Percentiles rank a stretch among this genome's conserved stretches.
Evolutionary conservation across 345 rosid genomes (phyloP).

Genomic region (Iberis pinnata): DNA sequence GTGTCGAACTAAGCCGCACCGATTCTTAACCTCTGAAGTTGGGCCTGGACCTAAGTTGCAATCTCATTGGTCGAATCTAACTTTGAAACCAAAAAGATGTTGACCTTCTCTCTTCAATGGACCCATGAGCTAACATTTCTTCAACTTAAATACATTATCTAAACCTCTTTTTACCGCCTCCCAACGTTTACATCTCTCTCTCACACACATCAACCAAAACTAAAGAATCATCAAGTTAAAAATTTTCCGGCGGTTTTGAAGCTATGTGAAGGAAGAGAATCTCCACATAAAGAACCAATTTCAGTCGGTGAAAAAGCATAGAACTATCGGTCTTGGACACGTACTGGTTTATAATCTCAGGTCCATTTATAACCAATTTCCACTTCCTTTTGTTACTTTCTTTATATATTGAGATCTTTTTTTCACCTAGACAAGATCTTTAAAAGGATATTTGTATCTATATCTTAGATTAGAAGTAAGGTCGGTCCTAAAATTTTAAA

Average conservation of each 20-base stretch:
- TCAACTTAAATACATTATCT: conserved; percentile 23
- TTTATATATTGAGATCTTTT: too few species aligned
- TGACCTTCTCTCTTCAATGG: conserved; percentile 14
- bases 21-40: conserved; percentile 22
- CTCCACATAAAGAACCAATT: too few species aligned
- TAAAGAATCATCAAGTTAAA: neutral
- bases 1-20: conserved; percentile 19
- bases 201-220: neutral
- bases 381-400: too few species aligned
- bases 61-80: conserved; percentile 20
- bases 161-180: conserved; percentile 21
- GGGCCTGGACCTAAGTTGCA: conserved; percentile 25
- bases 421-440: conserved; percentile 6
- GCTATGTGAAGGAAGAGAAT: conserved; percentile 11
- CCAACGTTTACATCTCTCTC: conserved; percentile 2
- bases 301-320: conserved; percentile 8
- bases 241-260: conserved; percentile 10
- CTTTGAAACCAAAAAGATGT: conserved; percentile 22
- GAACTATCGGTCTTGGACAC: neutral
- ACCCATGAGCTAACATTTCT: conserved; percentile 18
- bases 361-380: neutral
- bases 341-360: conserved; percentile 8
- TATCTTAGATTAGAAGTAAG: too few species aligned
- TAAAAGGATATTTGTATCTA: too few species aligned
- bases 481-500: too few species aligned